A percentile compares a stretch with the other conserved stretches of the same genome.
Conservation (phyloP, 805 yeast species). For the Candida succiphila region DNA sequence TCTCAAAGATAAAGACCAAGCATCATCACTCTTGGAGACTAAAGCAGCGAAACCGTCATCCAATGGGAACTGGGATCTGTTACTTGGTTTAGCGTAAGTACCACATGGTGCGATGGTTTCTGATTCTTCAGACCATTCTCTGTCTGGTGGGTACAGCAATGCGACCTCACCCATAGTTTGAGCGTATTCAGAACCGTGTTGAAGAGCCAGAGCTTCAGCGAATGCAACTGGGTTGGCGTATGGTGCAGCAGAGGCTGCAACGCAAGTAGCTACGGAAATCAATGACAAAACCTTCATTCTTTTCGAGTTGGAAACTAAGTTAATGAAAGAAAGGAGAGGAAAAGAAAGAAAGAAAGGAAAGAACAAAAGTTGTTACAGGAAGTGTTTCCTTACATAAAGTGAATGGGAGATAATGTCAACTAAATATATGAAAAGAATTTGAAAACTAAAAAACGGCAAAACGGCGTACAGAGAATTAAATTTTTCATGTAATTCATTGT, state of each 20-base stretch:
- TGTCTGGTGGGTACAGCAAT: slow-evolving; percentile 29
- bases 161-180: slow-evolving; percentile 30
- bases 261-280: slow-evolving; percentile 8
- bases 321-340: not conserved
- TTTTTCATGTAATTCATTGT: no score
- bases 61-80: slow-evolving; percentile 35
- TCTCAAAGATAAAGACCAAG: slow-evolving; percentile 28
- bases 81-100: slow-evolving; percentile 20
- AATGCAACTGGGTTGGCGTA: slow-evolving; percentile 19
- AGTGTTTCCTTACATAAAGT: no score
- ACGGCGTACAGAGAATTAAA: no score
- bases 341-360: slow-evolving; percentile 1
- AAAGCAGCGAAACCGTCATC: slow-evolving; percentile 37
- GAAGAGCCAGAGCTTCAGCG: slow-evolving; percentile 22
- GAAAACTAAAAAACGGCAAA: no score
- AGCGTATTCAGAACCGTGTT: slow-evolving; percentile 27
- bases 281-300: not conserved
- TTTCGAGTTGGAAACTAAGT: not conserved
- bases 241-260: slow-evolving; percentile 11
- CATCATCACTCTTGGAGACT: slow-evolving; percentile 30
- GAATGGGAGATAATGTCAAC: no score
- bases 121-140: slow-evolving; percentile 35
- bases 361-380: slow-evolving; percentile 1
- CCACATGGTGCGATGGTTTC: slow-evolving; percentile 40
- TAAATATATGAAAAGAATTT: no score